Conservation (phyloP, 208 protist species). For the Wallacemonas sp. region DNA sequence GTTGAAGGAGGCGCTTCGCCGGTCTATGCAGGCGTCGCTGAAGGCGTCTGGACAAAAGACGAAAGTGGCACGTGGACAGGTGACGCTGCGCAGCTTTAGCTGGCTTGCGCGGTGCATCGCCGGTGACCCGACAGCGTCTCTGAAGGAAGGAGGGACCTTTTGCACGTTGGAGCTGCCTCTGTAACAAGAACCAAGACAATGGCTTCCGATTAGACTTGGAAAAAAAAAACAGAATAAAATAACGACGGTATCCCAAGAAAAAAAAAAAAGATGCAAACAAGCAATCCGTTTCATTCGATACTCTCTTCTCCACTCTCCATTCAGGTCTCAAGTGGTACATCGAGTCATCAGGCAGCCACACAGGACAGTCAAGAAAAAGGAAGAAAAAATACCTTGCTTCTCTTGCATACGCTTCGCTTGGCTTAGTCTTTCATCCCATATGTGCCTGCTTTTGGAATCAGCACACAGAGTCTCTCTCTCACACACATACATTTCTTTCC, state of each 20-base stretch:
- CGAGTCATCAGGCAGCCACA: too few relatives aligned
- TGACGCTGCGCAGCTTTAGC: conserved; percentile 15
- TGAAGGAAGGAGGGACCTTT: background rate
- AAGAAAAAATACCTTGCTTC: too few relatives aligned
- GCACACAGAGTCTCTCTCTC: too few relatives aligned
- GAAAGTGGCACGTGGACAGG: background rate
- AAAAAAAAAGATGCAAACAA: conserved; percentile 19
- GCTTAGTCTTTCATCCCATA: too few relatives aligned
- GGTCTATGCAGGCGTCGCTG: background rate
- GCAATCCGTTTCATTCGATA: conserved; percentile 7
- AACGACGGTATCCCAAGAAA: background rate
- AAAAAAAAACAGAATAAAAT: background rate
- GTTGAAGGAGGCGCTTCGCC: background rate
- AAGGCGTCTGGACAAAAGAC: background rate
- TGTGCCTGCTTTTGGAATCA: too few relatives aligned
- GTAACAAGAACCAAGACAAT: conserved; percentile 16
- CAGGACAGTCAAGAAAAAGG: too few relatives aligned
- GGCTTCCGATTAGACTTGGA: background rate
- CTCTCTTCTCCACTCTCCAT: too few relatives aligned
- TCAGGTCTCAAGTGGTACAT: too few relatives aligned
- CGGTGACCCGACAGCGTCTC: background rate
- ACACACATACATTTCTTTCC: too few relatives aligned
- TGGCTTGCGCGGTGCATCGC: conserved; percentile 12
- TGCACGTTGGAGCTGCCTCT: background rate
- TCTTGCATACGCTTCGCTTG: too few relatives aligned